Percentiles rank a stretch among this genome's conserved stretches.
Conservation (phyloP, 352 stramenopile genomes). For the Globisporangium cylindrosporum region DNA sequence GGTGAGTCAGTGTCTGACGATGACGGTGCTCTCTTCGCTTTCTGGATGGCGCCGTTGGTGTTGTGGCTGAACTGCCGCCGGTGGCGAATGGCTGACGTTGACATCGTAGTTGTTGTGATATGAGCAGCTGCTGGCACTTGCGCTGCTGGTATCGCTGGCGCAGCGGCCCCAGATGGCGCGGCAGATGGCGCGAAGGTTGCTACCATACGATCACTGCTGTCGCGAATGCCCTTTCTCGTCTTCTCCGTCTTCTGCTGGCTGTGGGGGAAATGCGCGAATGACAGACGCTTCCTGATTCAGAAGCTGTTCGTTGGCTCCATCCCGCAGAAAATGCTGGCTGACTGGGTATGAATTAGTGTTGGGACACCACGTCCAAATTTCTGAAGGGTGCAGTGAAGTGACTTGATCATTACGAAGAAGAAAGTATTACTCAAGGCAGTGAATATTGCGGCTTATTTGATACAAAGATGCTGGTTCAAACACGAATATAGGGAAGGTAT, state of each 20-base stretch:
- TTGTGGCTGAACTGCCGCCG: background rate
- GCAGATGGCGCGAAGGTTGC: background rate
- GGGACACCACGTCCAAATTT: background rate
- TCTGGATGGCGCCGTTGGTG: background rate
- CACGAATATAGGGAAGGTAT: background rate
- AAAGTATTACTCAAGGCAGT: background rate
- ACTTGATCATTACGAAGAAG: background rate
- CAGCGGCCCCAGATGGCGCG: background rate
- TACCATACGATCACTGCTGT: background rate
- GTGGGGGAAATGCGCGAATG: slow-evolving; percentile 2
- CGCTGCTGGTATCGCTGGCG: background rate
- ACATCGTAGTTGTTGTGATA: background rate
- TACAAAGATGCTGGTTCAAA: background rate
- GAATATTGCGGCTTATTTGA: background rate
- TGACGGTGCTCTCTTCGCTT: background rate
- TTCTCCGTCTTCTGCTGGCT: background rate
- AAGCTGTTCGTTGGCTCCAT: slow-evolving; percentile 4
- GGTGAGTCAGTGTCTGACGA: background rate
- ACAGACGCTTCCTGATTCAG: background rate
- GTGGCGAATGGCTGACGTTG: slow-evolving; percentile 3
- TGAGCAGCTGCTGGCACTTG: background rate
- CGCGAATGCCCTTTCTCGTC: background rate
- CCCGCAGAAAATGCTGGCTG: background rate
- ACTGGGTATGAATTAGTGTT: background rate
- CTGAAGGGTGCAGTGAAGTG: background rate